A percentile compares a stretch with the other conserved stretches of the same genome.
Conservation (phyloP, 2,329 filamentous ascomycete species). For the Paecilomyces sp. region DNA sequence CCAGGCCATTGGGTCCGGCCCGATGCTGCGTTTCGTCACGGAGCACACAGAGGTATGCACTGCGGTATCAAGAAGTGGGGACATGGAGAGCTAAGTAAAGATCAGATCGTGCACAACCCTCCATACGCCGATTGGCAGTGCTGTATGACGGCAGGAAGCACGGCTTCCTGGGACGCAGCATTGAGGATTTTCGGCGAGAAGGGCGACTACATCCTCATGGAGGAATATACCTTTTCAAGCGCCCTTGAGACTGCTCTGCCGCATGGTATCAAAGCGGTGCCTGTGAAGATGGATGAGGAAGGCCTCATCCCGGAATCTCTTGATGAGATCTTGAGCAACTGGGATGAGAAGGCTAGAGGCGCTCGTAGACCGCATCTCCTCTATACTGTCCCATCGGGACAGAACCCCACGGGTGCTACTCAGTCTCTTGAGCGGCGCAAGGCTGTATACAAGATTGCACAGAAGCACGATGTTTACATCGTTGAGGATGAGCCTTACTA, state of each 20-base stretch:
- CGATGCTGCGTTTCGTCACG: constrained; percentile 82
- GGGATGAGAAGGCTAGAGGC: constrained; percentile 52
- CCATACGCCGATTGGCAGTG: constrained; percentile 88
- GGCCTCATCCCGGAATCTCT: constrained; percentile 57
- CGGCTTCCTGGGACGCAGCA: constrained; percentile 74
- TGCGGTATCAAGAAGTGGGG: background rate
- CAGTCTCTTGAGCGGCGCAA: constrained; percentile 60
- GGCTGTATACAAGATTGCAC: constrained; percentile 69
- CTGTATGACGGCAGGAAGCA: constrained; percentile 77
- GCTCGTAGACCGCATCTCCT: constrained; percentile 60
- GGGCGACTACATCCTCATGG: constrained; percentile 72
- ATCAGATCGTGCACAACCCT: constrained; percentile 66
- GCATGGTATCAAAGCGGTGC: constrained; percentile 54
- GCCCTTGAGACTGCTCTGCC: constrained; percentile 60
- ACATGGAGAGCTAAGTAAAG: background rate
- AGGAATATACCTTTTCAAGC: constrained; percentile 86
- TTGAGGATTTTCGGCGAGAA: constrained; percentile 73
- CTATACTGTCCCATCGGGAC: constrained; percentile 71
- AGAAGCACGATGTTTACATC: constrained; percentile 79
- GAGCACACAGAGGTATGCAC: constrained; percentile 73
- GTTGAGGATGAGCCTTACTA: constrained; percentile 94
- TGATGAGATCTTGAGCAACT: constrained; percentile 57
- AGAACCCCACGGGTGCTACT: constrained; percentile 87
- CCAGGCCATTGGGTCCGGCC: constrained; percentile 76
- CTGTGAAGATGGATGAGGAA: constrained; percentile 59